These are phyloP conservation scores for Fusarium acutatum DNA, from an alignment of 2,329 filamentous ascomycete genomes.

Conservation along the genomic window DNA sequence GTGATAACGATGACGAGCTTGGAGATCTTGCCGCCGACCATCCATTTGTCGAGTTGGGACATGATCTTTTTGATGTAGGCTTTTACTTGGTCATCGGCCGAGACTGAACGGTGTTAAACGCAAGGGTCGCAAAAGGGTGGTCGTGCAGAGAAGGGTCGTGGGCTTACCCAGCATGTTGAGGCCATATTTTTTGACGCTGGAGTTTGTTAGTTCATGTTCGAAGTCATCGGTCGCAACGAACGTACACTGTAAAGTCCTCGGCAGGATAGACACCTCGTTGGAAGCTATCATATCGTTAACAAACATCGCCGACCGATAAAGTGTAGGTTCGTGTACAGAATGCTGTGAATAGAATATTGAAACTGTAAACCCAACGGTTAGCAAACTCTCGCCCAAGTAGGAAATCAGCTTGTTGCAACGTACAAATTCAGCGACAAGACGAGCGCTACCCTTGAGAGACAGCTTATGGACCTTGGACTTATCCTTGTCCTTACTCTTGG, in stretches of 20 bases:
- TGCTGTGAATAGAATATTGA: slow-evolving; percentile 98
- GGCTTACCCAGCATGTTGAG: slow-evolving; percentile 87
- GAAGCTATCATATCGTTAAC: slow-evolving; percentile 65
- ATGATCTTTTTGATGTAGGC: slow-evolving; percentile 99
- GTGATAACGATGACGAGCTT: slow-evolving; percentile 97
- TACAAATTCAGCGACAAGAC: slow-evolving; percentile 95
- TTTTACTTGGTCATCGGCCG: slow-evolving; percentile 96
- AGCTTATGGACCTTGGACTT: slow-evolving; percentile 96
- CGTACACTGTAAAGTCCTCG: slow-evolving; percentile 93
- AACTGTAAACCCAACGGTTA: slow-evolving; percentile 64
- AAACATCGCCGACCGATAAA: background rate
- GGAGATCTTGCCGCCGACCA: slow-evolving; percentile 95
- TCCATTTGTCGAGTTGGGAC: slow-evolving; percentile 97
- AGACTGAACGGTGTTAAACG: slow-evolving; percentile 63
- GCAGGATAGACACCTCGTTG: slow-evolving; percentile 88
- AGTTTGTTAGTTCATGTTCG: background rate
- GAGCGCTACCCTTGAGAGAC: slow-evolving; percentile 83
- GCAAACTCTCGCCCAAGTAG: slow-evolving; percentile 2
- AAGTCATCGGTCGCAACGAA: slow-evolving; percentile 4
- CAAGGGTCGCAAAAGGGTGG: background rate
- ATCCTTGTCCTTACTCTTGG: slow-evolving; percentile 58
- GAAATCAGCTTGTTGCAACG: slow-evolving; percentile 53
- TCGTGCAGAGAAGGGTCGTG: too few relatives aligned
- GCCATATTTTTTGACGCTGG: slow-evolving; percentile 94
- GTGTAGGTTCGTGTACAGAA: slow-evolving; percentile 67